Evolutionary conservation across 371 early-diverging fungal genomes (phyloP).

Genomic region (Homolaphlyctis polyrhiza): DNA sequence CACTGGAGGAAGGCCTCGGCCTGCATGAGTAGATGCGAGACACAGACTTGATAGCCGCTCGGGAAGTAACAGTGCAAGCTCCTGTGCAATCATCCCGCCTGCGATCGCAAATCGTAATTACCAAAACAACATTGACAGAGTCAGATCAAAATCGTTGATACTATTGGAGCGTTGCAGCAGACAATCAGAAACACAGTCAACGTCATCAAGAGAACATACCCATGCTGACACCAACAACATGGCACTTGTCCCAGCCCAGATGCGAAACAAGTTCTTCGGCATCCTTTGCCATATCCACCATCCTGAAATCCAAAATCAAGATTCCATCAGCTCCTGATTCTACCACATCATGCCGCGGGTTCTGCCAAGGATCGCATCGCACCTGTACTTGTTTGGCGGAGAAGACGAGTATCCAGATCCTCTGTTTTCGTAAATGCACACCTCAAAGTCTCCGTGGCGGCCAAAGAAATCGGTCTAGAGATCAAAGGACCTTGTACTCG

Average conservation of each 20-base stretch:
- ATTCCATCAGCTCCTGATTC: constrained; percentile 24
- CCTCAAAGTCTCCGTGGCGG: constrained; percentile 56
- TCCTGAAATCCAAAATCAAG: constrained; percentile 22
- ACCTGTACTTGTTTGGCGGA: constrained; percentile 3
- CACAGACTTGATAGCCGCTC: constrained; percentile 9
- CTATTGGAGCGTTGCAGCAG: too few species aligned
- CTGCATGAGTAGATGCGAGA: constrained; percentile 16
- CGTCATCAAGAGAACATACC: constrained; percentile 56
- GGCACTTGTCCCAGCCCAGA: constrained; percentile 57
- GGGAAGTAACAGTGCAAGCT: constrained; percentile 14
- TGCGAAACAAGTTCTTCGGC: constrained; percentile 54
- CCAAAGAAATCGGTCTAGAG: constrained; percentile 50
- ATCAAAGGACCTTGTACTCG: too few species aligned
- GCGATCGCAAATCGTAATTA: too few species aligned
- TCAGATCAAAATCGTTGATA: too few species aligned
- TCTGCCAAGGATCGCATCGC: neutral
- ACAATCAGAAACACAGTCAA: neutral
- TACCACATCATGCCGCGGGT: too few species aligned
- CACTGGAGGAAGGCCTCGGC: constrained; percentile 11
- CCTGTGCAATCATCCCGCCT: constrained; percentile 22
- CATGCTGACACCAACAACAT: constrained; percentile 73
- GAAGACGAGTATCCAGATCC: constrained; percentile 51
- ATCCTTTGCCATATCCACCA: constrained; percentile 54
- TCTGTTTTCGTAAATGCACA: constrained; percentile 71
- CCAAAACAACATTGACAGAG: too few species aligned